A percentile compares a stretch with the other conserved stretches of the same genome.
Conservation (phyloP, 1,284 basidiomycete genomes). For the Testicularia cyperi region DNA sequence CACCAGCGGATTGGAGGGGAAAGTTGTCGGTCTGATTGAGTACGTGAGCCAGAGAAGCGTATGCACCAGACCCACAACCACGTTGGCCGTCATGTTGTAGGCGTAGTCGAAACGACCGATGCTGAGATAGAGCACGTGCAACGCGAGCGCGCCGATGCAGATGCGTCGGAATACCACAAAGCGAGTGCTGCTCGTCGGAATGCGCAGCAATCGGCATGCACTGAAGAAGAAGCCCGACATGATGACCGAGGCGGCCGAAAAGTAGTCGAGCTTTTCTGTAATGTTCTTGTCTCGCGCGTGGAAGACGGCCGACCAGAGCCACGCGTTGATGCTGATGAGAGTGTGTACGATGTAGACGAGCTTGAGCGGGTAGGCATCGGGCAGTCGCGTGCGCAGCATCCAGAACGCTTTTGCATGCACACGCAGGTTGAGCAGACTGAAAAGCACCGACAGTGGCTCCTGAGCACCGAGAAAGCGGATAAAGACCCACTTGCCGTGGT, state of each 20-base stretch:
- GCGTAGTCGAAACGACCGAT: slow-evolving; percentile 83
- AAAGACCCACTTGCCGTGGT: slow-evolving; percentile 78
- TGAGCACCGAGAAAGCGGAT: slow-evolving; percentile 71
- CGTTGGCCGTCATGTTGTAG: slow-evolving; percentile 89
- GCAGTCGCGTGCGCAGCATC: slow-evolving; percentile 36
- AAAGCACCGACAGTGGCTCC: slow-evolving; percentile 87
- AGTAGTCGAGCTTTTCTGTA: slow-evolving; percentile 93
- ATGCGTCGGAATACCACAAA: slow-evolving; percentile 29
- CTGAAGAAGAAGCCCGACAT: slow-evolving; percentile 73
- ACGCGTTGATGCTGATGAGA: slow-evolving; percentile 78
- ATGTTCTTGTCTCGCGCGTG: slow-evolving; percentile 81
- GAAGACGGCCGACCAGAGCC: slow-evolving; percentile 89
- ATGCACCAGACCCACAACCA: slow-evolving; percentile 70
- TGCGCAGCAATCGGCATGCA: slow-evolving; percentile 54
- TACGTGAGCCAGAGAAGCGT: slow-evolving; percentile 76
- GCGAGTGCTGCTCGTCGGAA: slow-evolving; percentile 31
- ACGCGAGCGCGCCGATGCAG: slow-evolving; percentile 38
- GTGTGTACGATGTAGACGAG: slow-evolving; percentile 73
- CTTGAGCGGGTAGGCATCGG: slow-evolving; percentile 64
- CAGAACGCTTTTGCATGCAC: slow-evolving; percentile 44
- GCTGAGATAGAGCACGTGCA: slow-evolving; percentile 77
- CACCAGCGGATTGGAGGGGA: slow-evolving; percentile 27
- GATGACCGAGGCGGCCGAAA: slow-evolving; percentile 76
- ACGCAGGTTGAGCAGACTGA: slow-evolving; percentile 82
- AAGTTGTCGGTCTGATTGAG: slow-evolving; percentile 36